Base-by-base conservation (phyloP, 2,329 filamentous ascomycete genomes). In the Phaeosphaeriaceae sp. region DNA sequence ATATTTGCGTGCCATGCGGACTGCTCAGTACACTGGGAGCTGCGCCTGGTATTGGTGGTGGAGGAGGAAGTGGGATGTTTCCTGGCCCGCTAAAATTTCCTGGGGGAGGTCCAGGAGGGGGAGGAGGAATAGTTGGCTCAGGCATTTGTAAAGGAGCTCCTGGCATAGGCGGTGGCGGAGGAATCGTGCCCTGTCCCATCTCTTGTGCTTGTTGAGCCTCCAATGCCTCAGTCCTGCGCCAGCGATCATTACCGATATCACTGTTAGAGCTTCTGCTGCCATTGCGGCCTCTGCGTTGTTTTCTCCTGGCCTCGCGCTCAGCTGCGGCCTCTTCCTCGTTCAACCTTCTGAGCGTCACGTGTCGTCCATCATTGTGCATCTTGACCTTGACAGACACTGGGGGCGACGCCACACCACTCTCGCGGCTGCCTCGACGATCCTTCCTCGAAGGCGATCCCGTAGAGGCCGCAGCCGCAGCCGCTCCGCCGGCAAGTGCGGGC, bases 301-400 rank as follows among this genome's bases (percentile, higher is more conserved):
- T 76, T 48, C 82, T 79, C 60, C 84, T 78, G 9, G 83, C 83
- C 64, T 86, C 84, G 25, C 86, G 83, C 61, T 85, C 85, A 7
- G 85, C 85, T 10, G 84, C 85, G 15, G 86, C 86, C 78, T 89
- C 87, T 75, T 87, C 83, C 66, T 87, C 85, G 11, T 85, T 86
- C 24, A 89, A 76, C 13, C 86, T 80, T 25, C 86, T 81, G 7
- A 89, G 79, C 2, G 87, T 89, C 36, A 89, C 86, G 66, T 87
- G 85, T 7, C 86, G 82, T 22, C 86, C 86, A 62, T 89, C 86
- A 57, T 85, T 83, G 73, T 88, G 86, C 82, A 88, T 86, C 69
- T 88, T 87, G 44, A 89, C 83, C 71, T 88, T 88, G 54, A 89
- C 83, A 27, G 84, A 87, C 48, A 88, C 85, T 2, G 86, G 85